Base-by-base conservation (phyloP, 306 rosid species). In the Cucurbita maxima region DNA sequence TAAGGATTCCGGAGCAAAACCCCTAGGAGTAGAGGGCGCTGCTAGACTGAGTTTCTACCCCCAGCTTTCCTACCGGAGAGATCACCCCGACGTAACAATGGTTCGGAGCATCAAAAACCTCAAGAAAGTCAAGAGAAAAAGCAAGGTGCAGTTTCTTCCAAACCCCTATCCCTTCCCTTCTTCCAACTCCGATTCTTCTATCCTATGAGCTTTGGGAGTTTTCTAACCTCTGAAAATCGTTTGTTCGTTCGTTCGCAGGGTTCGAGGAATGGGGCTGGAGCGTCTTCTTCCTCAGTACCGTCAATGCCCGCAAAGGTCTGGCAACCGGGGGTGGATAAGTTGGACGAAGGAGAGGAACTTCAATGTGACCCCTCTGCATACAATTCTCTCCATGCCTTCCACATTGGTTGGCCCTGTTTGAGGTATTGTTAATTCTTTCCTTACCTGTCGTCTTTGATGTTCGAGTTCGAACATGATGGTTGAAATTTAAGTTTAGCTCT, bases 301-400 rank as follows among this genome's bases (percentile, higher is more conserved):
- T 75, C 89, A 5, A 66, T 79, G 75, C 97, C 97, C 3, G 66
- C 82, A 2, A 94, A 84, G 80, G 97, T 94, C 41, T 94, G 97
- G 97, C 96, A 88, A 75, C 99, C 99, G 2, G 99, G 97, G 6
- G 97, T 94, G 75, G 98, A 94, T 76, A 87, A 87, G 77, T 76
- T 90, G 82, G 99, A 90, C 83, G 99, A 94, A 80, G 97, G 85
- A 13, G 99, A 94, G 80, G 97, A 94, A 91, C 99, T 94, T 22
- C 96, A 91, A 76, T 94, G 99, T 72, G 97, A 94, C 14, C 89
- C 88, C 44, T 86, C 99, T 62, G 97, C 97, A 20, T 94, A 94
- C 81, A 89, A 91, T 19, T 87, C 95, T 77, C 99, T 91, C 72
- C 99, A 91, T 25, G 97, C 84, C 54, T 94, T 94, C 80, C 92